Evolutionary conservation across 2,329 filamentous ascomycete genomes (phyloP), one percentile per base, ranked within the genome.

Genomic region (Fusarium sp.): DNA sequence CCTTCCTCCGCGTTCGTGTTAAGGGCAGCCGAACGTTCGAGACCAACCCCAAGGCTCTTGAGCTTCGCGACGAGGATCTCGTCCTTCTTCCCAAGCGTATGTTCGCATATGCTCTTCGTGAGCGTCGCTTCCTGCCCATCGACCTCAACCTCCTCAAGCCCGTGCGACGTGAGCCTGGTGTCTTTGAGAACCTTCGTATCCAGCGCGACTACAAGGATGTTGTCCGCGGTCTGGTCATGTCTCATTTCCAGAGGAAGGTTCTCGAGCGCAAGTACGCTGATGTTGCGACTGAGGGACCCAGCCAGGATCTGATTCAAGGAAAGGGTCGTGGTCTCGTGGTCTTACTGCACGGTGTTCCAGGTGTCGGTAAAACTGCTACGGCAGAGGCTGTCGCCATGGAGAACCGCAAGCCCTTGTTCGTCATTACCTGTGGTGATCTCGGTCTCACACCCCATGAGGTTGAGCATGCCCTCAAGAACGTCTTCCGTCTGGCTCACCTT

Each of bases 391-490:
- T 82, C 2, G 81, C 82, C 3, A 78, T 79, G 76, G 78, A 78
- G 55, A 80, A 81, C 66, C 69, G 75, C 42, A 82, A 82, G 73
- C 84, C 84, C 0, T 73, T 86, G 3, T 85, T 85, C 46, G 78
- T 80, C 10, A 84, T 87, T 55, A 86, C 84, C 0, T 85, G 83
- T 13, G 84, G 84, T 47, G 83, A 86, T 59, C 78, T 84, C 0
- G 81, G 82, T 16, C 72, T 81, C n/a, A 80, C 79, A 0, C 80
- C 83, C 0, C 67, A 76, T 5, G 78, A 82, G 3, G 81, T 85
- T 3, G 83, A 85, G 71, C 63, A 63, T 0, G 78, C 75, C 1
- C 76, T 85, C 2, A 80, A 78, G 67, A 78, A 83, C 4, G 80
- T 84, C 9, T 84, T 85, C 74, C 78, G 78, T 2, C 76, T 82